A percentile compares a stretch with the other conserved stretches of the same genome.
phyloP scores from a whole-genome alignment of 2,329 filamentous ascomycete genomes.

The Penicillium brevicompactum region DNA sequence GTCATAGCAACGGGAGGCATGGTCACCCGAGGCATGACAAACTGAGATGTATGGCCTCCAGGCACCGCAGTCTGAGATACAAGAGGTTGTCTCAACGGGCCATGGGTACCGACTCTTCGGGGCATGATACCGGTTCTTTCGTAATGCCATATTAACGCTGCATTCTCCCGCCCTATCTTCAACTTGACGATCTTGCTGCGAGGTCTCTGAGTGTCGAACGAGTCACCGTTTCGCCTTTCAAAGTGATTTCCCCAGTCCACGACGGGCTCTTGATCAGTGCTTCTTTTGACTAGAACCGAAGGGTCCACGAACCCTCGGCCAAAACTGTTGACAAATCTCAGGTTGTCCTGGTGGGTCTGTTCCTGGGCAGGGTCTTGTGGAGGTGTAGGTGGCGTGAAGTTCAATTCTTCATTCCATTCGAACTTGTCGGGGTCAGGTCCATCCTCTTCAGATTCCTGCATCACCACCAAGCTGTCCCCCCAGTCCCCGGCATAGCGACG shows the following conservation, averaged over 20 bases:
- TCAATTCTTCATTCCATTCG: constrained; percentile 18
- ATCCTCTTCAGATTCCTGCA: constrained; percentile 8
- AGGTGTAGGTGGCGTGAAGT: background rate
- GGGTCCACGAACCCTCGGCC: background rate
- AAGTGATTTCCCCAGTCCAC: constrained; percentile 7
- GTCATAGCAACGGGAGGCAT: background rate
- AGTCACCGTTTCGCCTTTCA: background rate
- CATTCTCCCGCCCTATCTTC: background rate
- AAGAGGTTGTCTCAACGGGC: background rate
- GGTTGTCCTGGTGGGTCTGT: background rate
- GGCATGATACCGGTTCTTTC: background rate
- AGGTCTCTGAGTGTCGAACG: background rate
- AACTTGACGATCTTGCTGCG: constrained; percentile 1
- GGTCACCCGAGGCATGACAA: background rate
- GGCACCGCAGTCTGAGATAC: background rate
- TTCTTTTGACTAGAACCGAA: background rate
- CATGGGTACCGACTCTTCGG: background rate
- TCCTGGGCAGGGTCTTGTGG: background rate
- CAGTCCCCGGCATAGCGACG: constrained; percentile 36
- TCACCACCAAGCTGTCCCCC: constrained; percentile 30
- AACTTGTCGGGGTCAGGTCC: constrained; percentile 14
- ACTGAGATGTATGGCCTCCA: background rate
- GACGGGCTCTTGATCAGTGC: background rate
- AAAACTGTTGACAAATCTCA: background rate
- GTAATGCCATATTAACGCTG: background rate